Percentiles rank a stretch among this genome's conserved stretches.
These are phyloP conservation scores for Clarireedia paspali DNA, from an alignment of 2,329 filamentous ascomycete genomes.

Conservation along the genomic window DNA sequence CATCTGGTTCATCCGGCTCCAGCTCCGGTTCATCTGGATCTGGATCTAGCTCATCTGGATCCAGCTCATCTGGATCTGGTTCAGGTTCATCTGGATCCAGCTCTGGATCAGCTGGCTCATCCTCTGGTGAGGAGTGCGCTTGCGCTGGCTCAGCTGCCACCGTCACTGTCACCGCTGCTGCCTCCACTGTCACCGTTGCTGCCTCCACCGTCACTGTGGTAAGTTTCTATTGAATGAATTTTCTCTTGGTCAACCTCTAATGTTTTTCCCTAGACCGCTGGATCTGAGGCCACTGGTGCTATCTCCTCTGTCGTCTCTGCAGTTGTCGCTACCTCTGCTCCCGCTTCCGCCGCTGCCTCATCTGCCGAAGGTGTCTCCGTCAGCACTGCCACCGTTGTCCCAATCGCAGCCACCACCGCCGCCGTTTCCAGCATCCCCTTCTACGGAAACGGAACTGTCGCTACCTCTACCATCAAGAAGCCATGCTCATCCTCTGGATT, in stretches of 20 bases:
- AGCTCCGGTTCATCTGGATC: background rate
- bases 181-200: conserved; percentile 19
- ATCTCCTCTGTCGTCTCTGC: background rate
- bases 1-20: conserved; percentile 1
- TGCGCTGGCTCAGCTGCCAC: conserved; percentile 14
- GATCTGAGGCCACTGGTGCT: background rate
- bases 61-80: conserved; percentile 1
- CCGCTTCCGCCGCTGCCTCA: conserved; percentile 1
- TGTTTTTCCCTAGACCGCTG: conserved; percentile 11
- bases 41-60: background rate
- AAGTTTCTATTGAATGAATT: conserved; percentile 10
- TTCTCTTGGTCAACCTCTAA: background rate
- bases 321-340: background rate
- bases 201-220: conserved; percentile 28
- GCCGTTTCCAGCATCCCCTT: conserved; percentile 19
- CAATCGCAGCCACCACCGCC: conserved; percentile 15
- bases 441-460: conserved; percentile 16
- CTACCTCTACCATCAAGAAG: conserved; percentile 17
- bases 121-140: conserved; percentile 1
- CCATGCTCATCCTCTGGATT: conserved; percentile 22
- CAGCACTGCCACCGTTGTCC: background rate
- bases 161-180: conserved; percentile 22
- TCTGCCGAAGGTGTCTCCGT: background rate
- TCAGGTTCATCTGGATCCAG: background rate
- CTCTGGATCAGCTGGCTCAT: background rate